Evolutionary conservation across 1,284 basidiomycete genomes (phyloP), one percentile per base, ranked within the genome.

Genomic region (Leucoagaricus sp.): DNA sequence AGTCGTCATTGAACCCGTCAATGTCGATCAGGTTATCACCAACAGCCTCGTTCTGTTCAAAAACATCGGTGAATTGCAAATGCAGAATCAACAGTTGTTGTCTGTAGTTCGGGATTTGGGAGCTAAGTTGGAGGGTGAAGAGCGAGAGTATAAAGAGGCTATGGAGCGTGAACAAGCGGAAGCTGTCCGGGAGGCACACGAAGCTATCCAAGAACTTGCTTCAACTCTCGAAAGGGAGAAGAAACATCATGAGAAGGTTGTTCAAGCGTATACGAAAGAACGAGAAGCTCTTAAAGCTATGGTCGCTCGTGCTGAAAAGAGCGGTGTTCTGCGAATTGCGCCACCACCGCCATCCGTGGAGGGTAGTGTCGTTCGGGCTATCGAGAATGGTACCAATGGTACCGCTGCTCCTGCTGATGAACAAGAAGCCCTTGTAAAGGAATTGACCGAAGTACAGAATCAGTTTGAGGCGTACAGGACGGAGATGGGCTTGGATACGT

Each of bases 21-120:
- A 83, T 60, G 86, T 88, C 26, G 87, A 94, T 61, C 77, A 79
- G 0, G 85, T 98, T 61, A 96, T 98, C 70, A 91, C 93, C 21
- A 91, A 91, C 67, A 83, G 95, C 64, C 84, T 99, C 12, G 91
- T 98, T 46, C 84, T 94, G 25, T 99, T 96, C 85, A 81, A 80
- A 46, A 91, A 87, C 1, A 84, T 98, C 48, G 81, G 84, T 10
- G 81, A 84, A 19, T 76, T 99, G 26, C 94, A 97, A 65, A 83
- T 88, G 49, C 94, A 97, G 75, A 99, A 99, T 70, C 87, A 91
- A 72, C 90, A 91, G 63, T 76, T 98, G 8, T 77, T 99, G 29
- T 87, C 84, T 67, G 86, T 97, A 59, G 87, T 91, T 7, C 82
- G 96, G 21, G 90, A 93, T 59, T 77, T 95, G 29, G 90, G 87